Evolutionary conservation across 2,329 filamentous ascomycete genomes (phyloP).

Genomic region (Phaeosphaeriaceae sp.): DNA sequence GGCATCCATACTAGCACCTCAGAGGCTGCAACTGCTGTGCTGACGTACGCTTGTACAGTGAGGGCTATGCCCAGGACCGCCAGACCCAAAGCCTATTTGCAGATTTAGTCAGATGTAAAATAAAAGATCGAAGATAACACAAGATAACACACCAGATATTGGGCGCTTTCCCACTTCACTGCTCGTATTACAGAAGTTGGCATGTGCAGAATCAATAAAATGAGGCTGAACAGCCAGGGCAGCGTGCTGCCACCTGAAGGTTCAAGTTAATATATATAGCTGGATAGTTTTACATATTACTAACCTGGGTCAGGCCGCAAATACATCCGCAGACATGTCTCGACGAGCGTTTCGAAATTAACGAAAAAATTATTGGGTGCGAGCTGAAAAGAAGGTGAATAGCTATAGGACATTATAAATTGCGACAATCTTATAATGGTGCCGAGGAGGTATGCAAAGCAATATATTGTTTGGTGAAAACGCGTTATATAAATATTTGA

Average conservation of each 20-base stretch:
- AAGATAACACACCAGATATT: conserved; percentile 9
- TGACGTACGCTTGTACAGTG: conserved; percentile 13
- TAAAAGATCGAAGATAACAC: background rate
- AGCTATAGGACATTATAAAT: too few species aligned
- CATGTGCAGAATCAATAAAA: conserved; percentile 8
- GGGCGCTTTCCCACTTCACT: conserved; percentile 17
- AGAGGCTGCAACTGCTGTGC: conserved; percentile 8
- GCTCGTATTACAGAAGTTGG: conserved; percentile 18
- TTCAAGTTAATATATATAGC: background rate
- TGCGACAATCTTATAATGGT: too few species aligned
- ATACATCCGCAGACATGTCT: too few species aligned
- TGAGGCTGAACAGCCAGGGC: background rate
- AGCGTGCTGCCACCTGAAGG: background rate
- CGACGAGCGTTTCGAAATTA: too few species aligned
- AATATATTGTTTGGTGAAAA: too few species aligned
- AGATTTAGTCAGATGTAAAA: too few species aligned
- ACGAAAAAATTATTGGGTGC: too few species aligned
- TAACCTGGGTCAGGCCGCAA: too few species aligned
- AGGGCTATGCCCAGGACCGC: conserved; percentile 14
- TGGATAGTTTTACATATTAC: too few species aligned
- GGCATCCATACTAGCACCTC: conserved; percentile 21
- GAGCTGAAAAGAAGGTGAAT: too few species aligned
- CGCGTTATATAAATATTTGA: too few species aligned
- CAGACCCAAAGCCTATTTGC: conserved; percentile 8
- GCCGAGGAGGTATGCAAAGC: too few species aligned